Percentiles rank a stretch among this genome's conserved stretches.
These are phyloP conservation scores for Berberis thunbergii DNA, from an alignment of 164 flowering plant species.

Conservation along the genomic window DNA sequence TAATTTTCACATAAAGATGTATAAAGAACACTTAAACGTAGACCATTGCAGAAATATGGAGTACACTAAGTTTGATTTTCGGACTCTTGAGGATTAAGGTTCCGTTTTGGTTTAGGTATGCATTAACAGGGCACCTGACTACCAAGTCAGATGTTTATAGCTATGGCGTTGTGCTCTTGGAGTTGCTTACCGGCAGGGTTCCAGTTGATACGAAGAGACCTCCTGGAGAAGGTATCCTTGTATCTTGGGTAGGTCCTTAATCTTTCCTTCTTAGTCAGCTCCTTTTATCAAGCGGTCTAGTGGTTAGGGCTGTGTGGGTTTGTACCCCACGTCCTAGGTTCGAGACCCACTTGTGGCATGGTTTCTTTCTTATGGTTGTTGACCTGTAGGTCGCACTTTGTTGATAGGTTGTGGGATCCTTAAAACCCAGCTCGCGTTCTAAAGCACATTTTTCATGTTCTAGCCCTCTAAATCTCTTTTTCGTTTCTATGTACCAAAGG, in stretches of 20 bases:
- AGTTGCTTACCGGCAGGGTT: slow-evolving; percentile 89
- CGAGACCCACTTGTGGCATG: no score
- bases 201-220: slow-evolving; percentile 88
- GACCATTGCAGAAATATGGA: no score
- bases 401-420: no score
- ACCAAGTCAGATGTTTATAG: slow-evolving; percentile 98
- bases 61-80: no score
- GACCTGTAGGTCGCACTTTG: no score
- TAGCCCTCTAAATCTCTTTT: not conserved
- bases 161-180: slow-evolving; percentile 96
- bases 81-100: not conserved
- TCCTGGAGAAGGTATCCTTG: slow-evolving; percentile 84
- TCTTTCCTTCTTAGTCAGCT: not conserved
- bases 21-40: no score
- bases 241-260: slow-evolving; percentile 67
- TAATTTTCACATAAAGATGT: no score
- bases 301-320: no score
- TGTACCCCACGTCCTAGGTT: no score
- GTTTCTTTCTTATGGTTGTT: no score
- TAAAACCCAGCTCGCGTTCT: no score
- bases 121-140: slow-evolving; percentile 91
- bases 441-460: not conserved
- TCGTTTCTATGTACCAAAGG: slow-evolving; percentile 29
- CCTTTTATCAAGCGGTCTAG: not conserved
- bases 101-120: slow-evolving; percentile 50